Conservation (phyloP, 2,329 filamentous ascomycete genomes). For the Westerdykella sp. region DNA sequence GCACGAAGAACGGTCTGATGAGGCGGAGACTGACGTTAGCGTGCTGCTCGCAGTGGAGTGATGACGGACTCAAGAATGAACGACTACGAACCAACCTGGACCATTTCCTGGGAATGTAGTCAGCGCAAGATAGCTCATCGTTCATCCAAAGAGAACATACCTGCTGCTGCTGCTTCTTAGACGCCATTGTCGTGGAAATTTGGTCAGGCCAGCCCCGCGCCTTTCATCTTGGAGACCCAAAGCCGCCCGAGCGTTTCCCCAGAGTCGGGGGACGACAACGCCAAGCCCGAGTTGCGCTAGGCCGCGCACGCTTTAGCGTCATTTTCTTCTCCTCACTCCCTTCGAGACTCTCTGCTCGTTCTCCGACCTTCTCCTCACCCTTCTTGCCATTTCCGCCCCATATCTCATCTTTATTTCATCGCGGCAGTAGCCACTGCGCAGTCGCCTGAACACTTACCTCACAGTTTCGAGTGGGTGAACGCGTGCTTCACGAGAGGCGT, state of each 20-base stretch:
- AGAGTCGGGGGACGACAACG: not conserved
- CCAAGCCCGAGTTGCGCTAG: not conserved
- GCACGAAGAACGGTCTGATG: constrained; percentile 35
- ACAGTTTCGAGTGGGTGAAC: no score
- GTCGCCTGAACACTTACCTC: no score
- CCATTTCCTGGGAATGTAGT: constrained; percentile 72
- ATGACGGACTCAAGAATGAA: constrained; percentile 13
- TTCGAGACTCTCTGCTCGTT: not conserved
- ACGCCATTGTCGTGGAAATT: constrained; percentile 33
- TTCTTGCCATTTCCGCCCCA: no score
- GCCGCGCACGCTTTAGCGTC: not conserved
- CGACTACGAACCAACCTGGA: constrained; percentile 86
- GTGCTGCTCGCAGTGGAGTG: constrained; percentile 19
- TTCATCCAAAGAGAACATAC: constrained; percentile 12
- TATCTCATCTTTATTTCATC: no score
- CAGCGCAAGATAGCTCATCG: not conserved
- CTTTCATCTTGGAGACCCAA: not conserved
- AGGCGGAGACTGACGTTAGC: constrained; percentile 33
- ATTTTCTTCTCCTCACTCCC: not conserved
- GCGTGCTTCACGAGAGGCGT: not conserved
- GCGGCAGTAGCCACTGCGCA: no score
- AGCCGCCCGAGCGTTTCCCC: not conserved
- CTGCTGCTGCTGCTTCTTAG: constrained; percentile 45
- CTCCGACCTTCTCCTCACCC: no score
- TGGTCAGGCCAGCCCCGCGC: not conserved